A percentile compares a stretch with the other conserved stretches of the same genome.
phyloP scores from a whole-genome alignment of 1,284 basidiomycete genomes.

The Fomitopsis schrenkii region DNA sequence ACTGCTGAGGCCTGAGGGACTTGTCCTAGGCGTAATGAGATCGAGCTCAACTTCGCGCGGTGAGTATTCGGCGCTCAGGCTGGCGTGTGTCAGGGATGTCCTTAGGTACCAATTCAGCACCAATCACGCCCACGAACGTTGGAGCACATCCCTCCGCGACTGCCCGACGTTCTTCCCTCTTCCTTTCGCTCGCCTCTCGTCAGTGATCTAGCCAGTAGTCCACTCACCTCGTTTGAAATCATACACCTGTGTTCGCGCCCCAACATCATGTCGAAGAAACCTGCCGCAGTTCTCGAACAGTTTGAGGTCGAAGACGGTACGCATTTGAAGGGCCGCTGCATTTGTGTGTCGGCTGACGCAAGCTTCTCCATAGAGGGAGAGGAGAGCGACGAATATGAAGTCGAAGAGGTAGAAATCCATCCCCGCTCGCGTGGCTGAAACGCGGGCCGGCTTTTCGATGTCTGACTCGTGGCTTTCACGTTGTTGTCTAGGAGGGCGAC shows the following conservation, averaged over 20 bases:
- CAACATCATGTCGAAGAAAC: conserved; percentile 15
- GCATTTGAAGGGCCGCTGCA: neutral
- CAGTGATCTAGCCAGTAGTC: neutral
- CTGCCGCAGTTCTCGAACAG: conserved; percentile 15
- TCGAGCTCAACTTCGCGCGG: neutral
- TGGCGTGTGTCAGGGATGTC: neutral
- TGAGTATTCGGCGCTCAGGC: conserved; percentile 1
- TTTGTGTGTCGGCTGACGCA: neutral
- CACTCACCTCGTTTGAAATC: neutral
- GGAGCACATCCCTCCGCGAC: conserved; percentile 3
- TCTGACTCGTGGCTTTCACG: neutral
- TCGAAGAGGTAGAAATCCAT: conserved; percentile 15
- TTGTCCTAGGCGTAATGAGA: neutral
- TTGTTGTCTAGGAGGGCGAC: neutral
- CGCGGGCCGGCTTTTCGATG: neutral
- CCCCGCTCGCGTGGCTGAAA: neutral
- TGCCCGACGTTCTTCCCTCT: conserved; percentile 1
- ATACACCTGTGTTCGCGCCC: neutral
- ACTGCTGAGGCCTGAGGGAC: neutral
- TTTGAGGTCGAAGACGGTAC: conserved; percentile 11
- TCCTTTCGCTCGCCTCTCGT: neutral
- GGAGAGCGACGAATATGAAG: conserved; percentile 28
- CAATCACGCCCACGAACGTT: conserved; percentile 21
- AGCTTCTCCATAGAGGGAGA: conserved; percentile 12
- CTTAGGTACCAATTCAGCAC: conserved; percentile 6